Percentiles rank a stretch among this genome's conserved stretches.
Conservation (phyloP, 495 filamentous ascomycete species). For the Daldinia concentrica region DNA sequence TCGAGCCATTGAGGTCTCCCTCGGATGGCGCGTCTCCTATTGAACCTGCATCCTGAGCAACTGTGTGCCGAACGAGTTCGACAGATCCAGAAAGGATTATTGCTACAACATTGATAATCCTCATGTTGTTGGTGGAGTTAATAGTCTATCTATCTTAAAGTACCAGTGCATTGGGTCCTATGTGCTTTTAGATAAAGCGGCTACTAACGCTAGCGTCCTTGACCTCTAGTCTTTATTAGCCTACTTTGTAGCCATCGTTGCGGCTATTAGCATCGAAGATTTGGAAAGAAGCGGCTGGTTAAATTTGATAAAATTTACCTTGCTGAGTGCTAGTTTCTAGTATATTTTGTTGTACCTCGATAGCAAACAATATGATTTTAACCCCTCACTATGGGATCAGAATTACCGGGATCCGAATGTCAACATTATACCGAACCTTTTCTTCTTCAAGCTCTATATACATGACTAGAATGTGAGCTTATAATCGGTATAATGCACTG, state of each 20-base stretch:
- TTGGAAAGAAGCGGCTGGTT: neutral
- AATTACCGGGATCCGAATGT: constrained; percentile 6
- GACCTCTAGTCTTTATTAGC: neutral
- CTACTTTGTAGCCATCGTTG: neutral
- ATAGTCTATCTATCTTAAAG: neutral
- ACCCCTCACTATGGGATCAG: constrained; percentile 33
- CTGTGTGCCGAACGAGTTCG: constrained; percentile 11
- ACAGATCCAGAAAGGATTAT: constrained; percentile 20
- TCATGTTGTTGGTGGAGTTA: constrained; percentile 18
- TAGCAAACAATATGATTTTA: neutral
- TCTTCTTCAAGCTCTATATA: neutral
- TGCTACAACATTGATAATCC: constrained; percentile 13
- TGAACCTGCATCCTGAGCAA: constrained; percentile 26
- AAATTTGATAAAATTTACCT: constrained; percentile 21
- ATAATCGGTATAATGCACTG: constrained; percentile 1
- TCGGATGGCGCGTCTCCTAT: constrained; percentile 44
- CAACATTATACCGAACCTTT: constrained; percentile 25
- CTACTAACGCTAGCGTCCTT: neutral
- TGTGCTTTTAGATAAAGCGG: neutral
- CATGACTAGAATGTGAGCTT: neutral
- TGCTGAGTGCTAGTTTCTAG: neutral
- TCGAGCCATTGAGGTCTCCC: constrained; percentile 52
- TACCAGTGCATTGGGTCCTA: neutral
- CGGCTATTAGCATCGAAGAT: neutral
- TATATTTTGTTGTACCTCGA: constrained; percentile 11